Base-by-base conservation (phyloP, 305 asterid species). In the Fraxinus paxiana region DNA sequence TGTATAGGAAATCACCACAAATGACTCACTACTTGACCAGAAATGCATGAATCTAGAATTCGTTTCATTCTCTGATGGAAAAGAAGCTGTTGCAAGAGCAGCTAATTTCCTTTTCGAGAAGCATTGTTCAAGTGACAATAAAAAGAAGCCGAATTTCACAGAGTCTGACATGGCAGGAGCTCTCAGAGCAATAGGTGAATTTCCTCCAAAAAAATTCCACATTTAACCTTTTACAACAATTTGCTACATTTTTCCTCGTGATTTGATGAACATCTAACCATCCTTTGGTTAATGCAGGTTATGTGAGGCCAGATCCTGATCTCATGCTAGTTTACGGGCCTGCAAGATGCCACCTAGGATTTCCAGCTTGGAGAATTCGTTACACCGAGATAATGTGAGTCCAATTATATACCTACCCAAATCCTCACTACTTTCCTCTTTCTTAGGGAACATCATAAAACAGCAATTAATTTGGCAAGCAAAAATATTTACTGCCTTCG, bases 311-410 rank as follows among this genome's bases (percentile, higher is more conserved):
- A 15, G 98, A 94, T 56, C 98, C 99, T 26, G 98, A 90, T 86
- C 92, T 96, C 85, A 86, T 96, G 88, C 89, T 96, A 82, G 84
- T 96, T 81, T 96, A 93, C 79, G 99, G 93, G 43, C 97, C 97
- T 51, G 90, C 91, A 78, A 92, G 99, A 90, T 90, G 98, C 90
- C 98, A 95, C 87, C 85, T 91, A 54, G 99, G 99, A 12, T 95
- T 94, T 87, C 99, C 98, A n/a, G 92, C 98, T 37, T 95, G 99
- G 99, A 92, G 98, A 88, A 84, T 92, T 75, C 97, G 96, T 70
- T 95, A 95, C 88, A 91, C 98, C 15, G 99, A 95, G 91, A 92
- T 95, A 69, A 94, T 90, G 99, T 94, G 77, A 92, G 99, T 90
- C 48, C 34, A 80, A 74, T 56, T 38, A 18, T 83, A 46, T 69